Base-by-base conservation (phyloP, 2,329 filamentous ascomycete genomes). In the Sphaerostilbella broomeana region DNA sequence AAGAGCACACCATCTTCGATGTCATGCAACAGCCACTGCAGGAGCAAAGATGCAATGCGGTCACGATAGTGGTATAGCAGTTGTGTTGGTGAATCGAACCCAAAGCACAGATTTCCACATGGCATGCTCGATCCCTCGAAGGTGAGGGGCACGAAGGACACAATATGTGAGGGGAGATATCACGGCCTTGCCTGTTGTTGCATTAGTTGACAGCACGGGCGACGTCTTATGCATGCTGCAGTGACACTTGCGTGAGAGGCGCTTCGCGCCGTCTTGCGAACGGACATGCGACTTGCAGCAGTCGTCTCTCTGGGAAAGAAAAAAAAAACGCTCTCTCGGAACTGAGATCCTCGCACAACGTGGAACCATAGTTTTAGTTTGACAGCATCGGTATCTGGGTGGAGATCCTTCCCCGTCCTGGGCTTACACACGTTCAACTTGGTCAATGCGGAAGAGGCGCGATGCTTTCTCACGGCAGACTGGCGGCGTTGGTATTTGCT, bases 251-350 rank as follows among this genome's bases (percentile, higher is more conserved):
- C 17, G 6, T 16, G n/a, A 16, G 28, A 17, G 11, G 28, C 13
- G 28, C 28, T 31, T 17, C 13, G 28, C 28, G 28, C 28, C 28
- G 28, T 31, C 28, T 31, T 31, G 28, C 28, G 28, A 31, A 31
- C 28, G 15, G 28, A 31, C 28, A 31, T 16, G 5, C 5, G 17
- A 13, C 28, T 16, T 31, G 28, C 28, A 31, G 16, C 12, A 11
- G 28, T 31, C 13, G n/a, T n/a, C n/a, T n/a, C n/a, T n/a, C n/a
- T n/a, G n/a, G n/a, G n/a, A n/a, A n/a, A n/a, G n/a, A n/a, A n/a
- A n/a, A n/a, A n/a, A n/a, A n/a, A n/a, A n/a, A n/a, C n/a, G n/a
- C n/a, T n/a, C n/a, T n/a, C n/a, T n/a, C n/a, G n/a, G n/a, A n/a
- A n/a, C n/a, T n/a, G n/a, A n/a, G n/a, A n/a, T n/a, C n/a, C n/a